A percentile compares a stretch with the other conserved stretches of the same genome.
phyloP scores from a whole-genome alignment of 306 rosid species.

The Styphnolobium japonicum region DNA sequence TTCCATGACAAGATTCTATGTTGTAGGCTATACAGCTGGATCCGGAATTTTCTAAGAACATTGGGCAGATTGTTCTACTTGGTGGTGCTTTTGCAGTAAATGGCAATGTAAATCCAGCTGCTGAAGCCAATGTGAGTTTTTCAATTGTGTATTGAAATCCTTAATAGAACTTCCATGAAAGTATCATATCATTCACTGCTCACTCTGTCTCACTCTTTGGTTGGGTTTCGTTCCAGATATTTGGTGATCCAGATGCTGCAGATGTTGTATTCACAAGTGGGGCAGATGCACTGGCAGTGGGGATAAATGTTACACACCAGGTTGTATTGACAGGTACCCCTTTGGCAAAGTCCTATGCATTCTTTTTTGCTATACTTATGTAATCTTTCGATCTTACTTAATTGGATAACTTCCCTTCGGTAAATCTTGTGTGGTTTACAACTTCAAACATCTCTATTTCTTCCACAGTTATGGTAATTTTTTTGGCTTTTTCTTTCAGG shows the following conservation, averaged over 20 bases:
- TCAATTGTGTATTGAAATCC: not conserved
- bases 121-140: constrained; percentile 84
- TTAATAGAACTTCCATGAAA: not conserved
- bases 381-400: not conserved
- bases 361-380: not conserved
- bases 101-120: constrained; percentile 93
- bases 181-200: not conserved
- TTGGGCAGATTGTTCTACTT: constrained; percentile 76
- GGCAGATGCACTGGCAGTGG: constrained; percentile 75
- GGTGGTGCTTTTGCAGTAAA: constrained; percentile 90
- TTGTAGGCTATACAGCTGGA: constrained; percentile 80
- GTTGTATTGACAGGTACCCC: constrained; percentile 67
- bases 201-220: constrained; percentile 15
- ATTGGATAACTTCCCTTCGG: not conserved
- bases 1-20: constrained; percentile 13
- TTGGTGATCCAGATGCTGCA: constrained; percentile 97
- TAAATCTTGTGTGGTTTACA: not conserved
- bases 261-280: constrained; percentile 85
- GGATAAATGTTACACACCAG: constrained; percentile 92
- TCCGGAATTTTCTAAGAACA: constrained; percentile 64
- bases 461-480: not conserved
- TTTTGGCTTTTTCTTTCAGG: not conserved
- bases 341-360: not conserved
- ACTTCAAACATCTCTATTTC: not conserved
- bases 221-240: constrained; percentile 48